Percentiles rank a stretch among this genome's conserved stretches.
Conservation (phyloP, 495 filamentous ascomycete species). For the Darksidea phi region DNA sequence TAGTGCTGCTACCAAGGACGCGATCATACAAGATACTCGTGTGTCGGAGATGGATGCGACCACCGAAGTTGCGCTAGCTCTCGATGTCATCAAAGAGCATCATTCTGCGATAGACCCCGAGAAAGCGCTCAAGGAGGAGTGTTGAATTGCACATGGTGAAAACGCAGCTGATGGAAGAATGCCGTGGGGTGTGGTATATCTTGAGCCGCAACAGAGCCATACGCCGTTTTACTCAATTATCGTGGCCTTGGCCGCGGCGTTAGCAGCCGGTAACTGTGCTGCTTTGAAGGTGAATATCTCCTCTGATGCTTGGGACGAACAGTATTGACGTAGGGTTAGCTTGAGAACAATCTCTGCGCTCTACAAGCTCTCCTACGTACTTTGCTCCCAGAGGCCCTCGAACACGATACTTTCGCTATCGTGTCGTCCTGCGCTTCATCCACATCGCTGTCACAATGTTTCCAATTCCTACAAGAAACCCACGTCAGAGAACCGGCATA, state of each 20-base stretch:
- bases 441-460: neutral
- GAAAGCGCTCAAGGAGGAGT: constrained; percentile 50
- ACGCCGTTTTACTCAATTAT: constrained; percentile 53
- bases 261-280: constrained; percentile 55
- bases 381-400: constrained; percentile 46
- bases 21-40: constrained; percentile 46
- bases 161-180: constrained; percentile 37
- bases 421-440: constrained; percentile 14
- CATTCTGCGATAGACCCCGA: constrained; percentile 46
- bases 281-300: constrained; percentile 48
- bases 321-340: constrained; percentile 24
- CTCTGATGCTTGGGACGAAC: neutral
- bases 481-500: constrained; percentile 5
- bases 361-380: constrained; percentile 44
- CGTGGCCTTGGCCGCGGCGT: constrained; percentile 49
- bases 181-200: constrained; percentile 52
- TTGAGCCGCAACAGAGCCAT: constrained; percentile 48
- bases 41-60: constrained; percentile 45
- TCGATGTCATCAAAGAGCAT: constrained; percentile 48
- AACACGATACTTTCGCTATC: constrained; percentile 49
- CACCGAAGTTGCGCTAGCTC: constrained; percentile 47
- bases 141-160: constrained; percentile 49
- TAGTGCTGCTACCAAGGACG: constrained; percentile 42
- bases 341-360: constrained; percentile 43
- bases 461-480: constrained; percentile 29